Percentiles rank a stretch among this genome's conserved stretches.
Evolutionary conservation across 192 early-diverging fungal genomes (phyloP).

Genomic region (Rhizophagus sp.): DNA sequence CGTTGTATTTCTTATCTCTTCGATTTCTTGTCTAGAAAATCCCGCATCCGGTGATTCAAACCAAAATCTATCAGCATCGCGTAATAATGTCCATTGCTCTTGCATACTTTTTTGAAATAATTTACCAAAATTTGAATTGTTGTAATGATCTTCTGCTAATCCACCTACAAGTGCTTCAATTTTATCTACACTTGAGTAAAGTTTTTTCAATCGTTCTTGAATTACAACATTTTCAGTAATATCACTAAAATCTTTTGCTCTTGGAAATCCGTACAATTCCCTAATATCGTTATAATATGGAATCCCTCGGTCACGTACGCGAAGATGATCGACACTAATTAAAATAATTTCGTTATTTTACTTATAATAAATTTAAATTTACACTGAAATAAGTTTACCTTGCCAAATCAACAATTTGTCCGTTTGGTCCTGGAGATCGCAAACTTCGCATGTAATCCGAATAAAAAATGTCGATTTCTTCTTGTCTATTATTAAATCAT

Average conservation of each 20-base stretch:
- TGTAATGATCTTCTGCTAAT: constrained; percentile 15
- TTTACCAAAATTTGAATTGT: not conserved
- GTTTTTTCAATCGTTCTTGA: not conserved
- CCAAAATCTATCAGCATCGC: constrained; percentile 57
- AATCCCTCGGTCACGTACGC: not conserved
- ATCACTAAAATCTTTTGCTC: not conserved
- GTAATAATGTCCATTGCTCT: constrained; percentile 38
- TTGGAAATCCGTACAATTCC: not conserved
- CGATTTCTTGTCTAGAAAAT: constrained; percentile 38
- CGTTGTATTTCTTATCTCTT: constrained; percentile 25
- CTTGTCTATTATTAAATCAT: constrained; percentile 11
- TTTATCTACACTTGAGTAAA: too few species aligned
- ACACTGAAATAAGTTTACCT: not conserved
- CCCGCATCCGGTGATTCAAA: constrained; percentile 42
- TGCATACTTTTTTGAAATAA: constrained; percentile 15
- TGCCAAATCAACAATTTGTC: not conserved
- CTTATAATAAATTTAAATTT: not conserved
- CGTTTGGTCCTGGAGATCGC: not conserved
- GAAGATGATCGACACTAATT: not conserved
- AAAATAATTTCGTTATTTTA: not conserved
- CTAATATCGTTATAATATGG: constrained; percentile 28
- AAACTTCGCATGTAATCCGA: not conserved
- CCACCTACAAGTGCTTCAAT: not conserved
- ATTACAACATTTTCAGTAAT: constrained; percentile 18
- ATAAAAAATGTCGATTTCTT: not conserved